Evolutionary conservation across 495 filamentous ascomycete genomes (phyloP).

Genomic region (Penicillium canariense): DNA sequence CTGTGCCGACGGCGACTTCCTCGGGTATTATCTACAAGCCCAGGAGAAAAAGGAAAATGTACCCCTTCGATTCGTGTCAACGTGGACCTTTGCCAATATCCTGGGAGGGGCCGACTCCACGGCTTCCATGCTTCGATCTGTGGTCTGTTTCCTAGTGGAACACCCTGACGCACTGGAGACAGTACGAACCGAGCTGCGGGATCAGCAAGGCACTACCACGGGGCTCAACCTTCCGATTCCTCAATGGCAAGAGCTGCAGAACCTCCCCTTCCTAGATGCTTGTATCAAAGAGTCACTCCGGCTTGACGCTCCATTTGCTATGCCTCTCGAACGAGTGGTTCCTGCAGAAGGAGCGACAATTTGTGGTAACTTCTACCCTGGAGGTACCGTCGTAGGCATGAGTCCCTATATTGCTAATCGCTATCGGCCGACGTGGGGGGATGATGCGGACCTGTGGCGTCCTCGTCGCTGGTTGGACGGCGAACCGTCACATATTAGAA

Average conservation of each 20-base stretch:
- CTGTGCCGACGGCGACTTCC: conserved; percentile 3
- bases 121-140: conserved; percentile 33
- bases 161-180: conserved; percentile 25
- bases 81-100: conserved; percentile 30
- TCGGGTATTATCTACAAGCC: conserved; percentile 4
- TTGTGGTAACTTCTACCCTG: conserved; percentile 13
- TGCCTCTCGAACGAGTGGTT: conserved; percentile 38
- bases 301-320: conserved; percentile 35
- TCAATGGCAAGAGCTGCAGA: conserved; percentile 24
- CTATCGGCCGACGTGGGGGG: conserved; percentile 20
- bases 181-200: conserved; percentile 20
- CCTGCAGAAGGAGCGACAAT: conserved; percentile 28
- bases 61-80: conserved; percentile 9
- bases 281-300: conserved; percentile 60
- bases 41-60: conserved; percentile 3
- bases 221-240: conserved; percentile 14
- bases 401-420: conserved; percentile 15
- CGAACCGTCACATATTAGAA: conserved; percentile 12
- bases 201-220: conserved; percentile 3
- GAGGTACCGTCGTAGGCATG: conserved; percentile 14
- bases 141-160: conserved; percentile 31
- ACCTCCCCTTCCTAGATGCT: conserved; percentile 37
- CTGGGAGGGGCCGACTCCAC: conserved; percentile 45
- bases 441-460: conserved; percentile 23
- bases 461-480: conserved; percentile 23